These are phyloP conservation scores for Sporisorium iseilematis-ciliati DNA, from an alignment of 1,284 basidiomycete genomes.

Conservation along the genomic window DNA sequence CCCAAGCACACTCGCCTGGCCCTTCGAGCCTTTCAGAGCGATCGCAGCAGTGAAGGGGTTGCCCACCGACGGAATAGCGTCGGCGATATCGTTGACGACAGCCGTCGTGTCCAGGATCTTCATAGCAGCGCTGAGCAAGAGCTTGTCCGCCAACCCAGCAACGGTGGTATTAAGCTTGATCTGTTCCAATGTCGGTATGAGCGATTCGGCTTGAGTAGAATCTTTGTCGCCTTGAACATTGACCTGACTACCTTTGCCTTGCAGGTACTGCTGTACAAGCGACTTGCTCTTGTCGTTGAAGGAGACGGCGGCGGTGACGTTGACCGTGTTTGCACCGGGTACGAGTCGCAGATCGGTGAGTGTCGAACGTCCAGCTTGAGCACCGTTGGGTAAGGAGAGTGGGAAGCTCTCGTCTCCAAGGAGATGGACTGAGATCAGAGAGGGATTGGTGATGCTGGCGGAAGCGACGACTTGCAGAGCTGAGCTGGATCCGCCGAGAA, in stretches of 20 bases:
- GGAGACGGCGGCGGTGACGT: conserved; percentile 46
- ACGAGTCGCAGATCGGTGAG: conserved; percentile 49
- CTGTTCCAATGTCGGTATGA: background rate
- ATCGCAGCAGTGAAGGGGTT: conserved; percentile 79
- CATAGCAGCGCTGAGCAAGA: conserved; percentile 75
- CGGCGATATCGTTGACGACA: conserved; percentile 76
- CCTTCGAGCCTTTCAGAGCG: conserved; percentile 76
- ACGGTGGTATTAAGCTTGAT: conserved; percentile 75
- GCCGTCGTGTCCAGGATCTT: conserved; percentile 79
- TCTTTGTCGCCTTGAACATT: conserved; percentile 3
- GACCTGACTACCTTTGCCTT: conserved; percentile 4
- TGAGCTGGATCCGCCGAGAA: conserved; percentile 76
- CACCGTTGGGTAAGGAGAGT: conserved; percentile 72
- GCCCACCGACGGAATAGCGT: conserved; percentile 76
- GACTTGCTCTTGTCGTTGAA: conserved; percentile 15
- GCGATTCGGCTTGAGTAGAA: conserved; percentile 6
- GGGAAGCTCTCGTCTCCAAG: conserved; percentile 71
- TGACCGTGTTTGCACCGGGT: conserved; percentile 53
- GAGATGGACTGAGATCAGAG: conserved; percentile 75
- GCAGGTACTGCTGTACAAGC: conserved; percentile 12
- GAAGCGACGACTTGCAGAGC: conserved; percentile 76
- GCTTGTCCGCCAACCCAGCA: conserved; percentile 76
- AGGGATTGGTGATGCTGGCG: conserved; percentile 76
- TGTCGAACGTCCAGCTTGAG: conserved; percentile 35
- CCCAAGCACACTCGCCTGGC: conserved; percentile 76